Conservation (phyloP, 441 rosid genomes). For the Sinapis alba region DNA sequence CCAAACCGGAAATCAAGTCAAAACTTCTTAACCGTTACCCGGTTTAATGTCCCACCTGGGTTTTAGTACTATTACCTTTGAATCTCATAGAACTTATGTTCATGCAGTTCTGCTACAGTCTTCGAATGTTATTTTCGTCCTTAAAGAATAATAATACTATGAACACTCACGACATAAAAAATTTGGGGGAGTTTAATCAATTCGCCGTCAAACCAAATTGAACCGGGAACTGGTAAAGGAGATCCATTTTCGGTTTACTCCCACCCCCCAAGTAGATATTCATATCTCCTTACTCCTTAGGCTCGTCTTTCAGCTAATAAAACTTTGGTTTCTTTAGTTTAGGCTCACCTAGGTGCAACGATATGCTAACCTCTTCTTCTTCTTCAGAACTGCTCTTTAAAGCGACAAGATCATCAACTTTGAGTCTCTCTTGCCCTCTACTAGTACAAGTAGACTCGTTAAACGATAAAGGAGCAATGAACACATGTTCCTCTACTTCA, state of each 20-base stretch:
- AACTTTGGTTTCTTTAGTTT: constrained; percentile 65
- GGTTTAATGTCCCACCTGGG: neutral
- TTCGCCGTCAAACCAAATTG: constrained; percentile 13
- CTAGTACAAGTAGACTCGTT: constrained; percentile 47
- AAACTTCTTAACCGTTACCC: neutral
- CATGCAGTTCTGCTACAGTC: constrained; percentile 17
- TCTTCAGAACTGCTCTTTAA: constrained; percentile 47
- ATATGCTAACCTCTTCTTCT: constrained; percentile 57
- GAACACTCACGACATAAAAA: constrained; percentile 17
- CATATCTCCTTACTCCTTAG: neutral
- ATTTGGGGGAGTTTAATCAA: neutral
- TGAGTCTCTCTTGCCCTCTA: constrained; percentile 37
- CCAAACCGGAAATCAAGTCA: constrained; percentile 14
- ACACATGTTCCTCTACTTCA: constrained; percentile 61
- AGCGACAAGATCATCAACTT: constrained; percentile 49
- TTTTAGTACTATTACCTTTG: neutral
- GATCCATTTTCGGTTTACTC: constrained; percentile 11
- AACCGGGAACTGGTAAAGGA: constrained; percentile 15
- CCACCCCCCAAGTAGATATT: neutral
- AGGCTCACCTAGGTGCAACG: constrained; percentile 78
- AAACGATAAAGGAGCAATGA: constrained; percentile 59
- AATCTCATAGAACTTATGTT: constrained; percentile 1
- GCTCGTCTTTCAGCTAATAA: constrained; percentile 13
- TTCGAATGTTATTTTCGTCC: neutral
- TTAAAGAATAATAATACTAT: constrained; percentile 36